Conservation (phyloP, 176 grass and related monocot genomes). For the Musa itinerans region DNA sequence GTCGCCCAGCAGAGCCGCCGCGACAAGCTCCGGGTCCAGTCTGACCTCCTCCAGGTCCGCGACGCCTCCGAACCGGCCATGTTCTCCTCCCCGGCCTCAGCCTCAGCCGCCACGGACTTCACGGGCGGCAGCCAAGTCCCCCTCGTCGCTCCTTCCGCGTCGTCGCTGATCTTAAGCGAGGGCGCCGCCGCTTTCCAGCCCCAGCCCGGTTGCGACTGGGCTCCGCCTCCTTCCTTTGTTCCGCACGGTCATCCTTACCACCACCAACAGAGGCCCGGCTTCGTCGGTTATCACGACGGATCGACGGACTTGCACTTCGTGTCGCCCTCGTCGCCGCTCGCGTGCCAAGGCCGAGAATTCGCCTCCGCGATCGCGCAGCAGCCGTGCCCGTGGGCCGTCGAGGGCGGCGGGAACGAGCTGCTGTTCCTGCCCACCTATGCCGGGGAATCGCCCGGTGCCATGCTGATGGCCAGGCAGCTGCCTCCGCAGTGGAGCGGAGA, state of each 20-base stretch:
- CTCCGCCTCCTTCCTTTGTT: not conserved
- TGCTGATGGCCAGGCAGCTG: slow-evolving; percentile 4
- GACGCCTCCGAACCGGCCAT: not conserved
- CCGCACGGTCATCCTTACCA: not conserved
- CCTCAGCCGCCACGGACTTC: slow-evolving; percentile 10
- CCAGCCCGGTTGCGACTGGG: not conserved
- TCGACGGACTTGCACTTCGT: not conserved
- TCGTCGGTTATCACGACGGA: not conserved
- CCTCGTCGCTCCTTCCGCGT: not conserved
- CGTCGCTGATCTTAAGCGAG: not conserved
- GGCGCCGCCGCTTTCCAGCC: not conserved
- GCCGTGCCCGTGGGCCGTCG: not conserved
- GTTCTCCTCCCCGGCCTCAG: not conserved
- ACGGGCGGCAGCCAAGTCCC: not conserved
- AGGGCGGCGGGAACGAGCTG: not conserved
- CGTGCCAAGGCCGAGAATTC: not conserved
- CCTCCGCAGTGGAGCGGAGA: not conserved
- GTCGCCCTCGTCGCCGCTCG: not conserved
- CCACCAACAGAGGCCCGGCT: not conserved
- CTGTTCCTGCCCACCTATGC: not conserved
- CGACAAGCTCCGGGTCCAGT: slow-evolving; percentile 35
- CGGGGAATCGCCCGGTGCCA: not conserved
- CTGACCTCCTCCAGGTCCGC: not conserved
- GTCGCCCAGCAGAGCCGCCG: slow-evolving; percentile 50
- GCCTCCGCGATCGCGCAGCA: not conserved